Evolutionary conservation across 768 basidiomycete genomes (phyloP).

Genomic region (Serendipita vermifera): DNA sequence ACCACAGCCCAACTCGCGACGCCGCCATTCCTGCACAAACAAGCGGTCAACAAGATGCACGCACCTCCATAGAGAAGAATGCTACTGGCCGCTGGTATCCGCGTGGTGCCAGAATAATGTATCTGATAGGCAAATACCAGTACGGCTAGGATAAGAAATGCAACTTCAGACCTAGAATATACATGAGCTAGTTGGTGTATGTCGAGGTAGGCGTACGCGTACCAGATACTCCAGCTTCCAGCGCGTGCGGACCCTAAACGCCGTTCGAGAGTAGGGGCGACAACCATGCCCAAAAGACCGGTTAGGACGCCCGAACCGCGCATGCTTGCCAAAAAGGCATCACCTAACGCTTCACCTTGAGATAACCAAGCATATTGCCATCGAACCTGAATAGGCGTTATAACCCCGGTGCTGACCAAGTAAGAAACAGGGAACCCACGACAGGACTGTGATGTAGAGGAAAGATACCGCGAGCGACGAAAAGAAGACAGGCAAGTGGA

Average conservation of each 20-base stretch:
- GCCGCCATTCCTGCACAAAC: constrained; percentile 34
- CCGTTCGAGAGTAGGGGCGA: constrained; percentile 31
- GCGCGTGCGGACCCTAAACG: constrained; percentile 34
- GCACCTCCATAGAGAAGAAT: constrained; percentile 33
- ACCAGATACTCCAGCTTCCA: constrained; percentile 41
- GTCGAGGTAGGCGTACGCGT: too few species aligned
- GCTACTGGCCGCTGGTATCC: constrained; percentile 24
- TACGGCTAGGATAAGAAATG: constrained; percentile 34
- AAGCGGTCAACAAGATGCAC: constrained; percentile 7
- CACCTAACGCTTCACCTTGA: constrained; percentile 34
- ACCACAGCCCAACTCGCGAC: constrained; percentile 37
- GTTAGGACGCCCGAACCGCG: constrained; percentile 33
- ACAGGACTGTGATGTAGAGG: constrained; percentile 33
- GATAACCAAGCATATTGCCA: constrained; percentile 38
- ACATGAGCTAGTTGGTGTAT: neutral
- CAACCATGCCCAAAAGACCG: constrained; percentile 34
- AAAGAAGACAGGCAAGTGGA: constrained; percentile 28
- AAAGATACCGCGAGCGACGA: constrained; percentile 32
- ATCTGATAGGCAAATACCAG: constrained; percentile 20
- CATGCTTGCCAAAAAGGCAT: constrained; percentile 39
- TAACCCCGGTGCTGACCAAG: too few species aligned
- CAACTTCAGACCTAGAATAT: constrained; percentile 26
- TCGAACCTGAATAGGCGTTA: constrained; percentile 27
- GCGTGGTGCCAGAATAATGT: constrained; percentile 14
- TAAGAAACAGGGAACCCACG: constrained; percentile 14